phyloP scores from a whole-genome alignment of 768 basidiomycete species.

The Kwoniella pini region DNA sequence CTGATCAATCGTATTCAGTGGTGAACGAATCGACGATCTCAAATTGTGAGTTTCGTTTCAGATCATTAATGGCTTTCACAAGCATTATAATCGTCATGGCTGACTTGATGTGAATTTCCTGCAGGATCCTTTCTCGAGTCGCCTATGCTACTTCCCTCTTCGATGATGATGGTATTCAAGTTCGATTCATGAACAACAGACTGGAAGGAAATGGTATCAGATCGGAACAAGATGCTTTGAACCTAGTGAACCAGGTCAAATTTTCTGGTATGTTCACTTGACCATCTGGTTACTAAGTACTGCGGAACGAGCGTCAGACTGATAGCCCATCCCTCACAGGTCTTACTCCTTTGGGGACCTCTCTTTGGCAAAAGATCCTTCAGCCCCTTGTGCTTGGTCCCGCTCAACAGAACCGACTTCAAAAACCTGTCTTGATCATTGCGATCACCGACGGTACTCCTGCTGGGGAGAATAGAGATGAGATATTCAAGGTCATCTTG shows the following conservation, averaged over 20 bases:
- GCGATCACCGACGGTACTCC: slow-evolving; percentile 44
- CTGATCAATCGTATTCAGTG: slow-evolving; percentile 21
- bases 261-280: slow-evolving; percentile 56
- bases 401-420: slow-evolving; percentile 44
- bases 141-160: slow-evolving; percentile 55
- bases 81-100: too few relatives aligned
- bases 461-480: slow-evolving; percentile 47
- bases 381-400: slow-evolving; percentile 56
- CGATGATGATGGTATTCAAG: slow-evolving; percentile 57
- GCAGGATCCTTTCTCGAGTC: slow-evolving; percentile 51
- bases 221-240: slow-evolving; percentile 50
- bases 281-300: too few relatives aligned
- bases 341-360: slow-evolving; percentile 56
- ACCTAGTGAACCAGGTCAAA: slow-evolving; percentile 55
- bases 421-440: slow-evolving; percentile 57
- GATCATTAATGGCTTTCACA: too few relatives aligned
- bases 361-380: slow-evolving; percentile 55
- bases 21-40: slow-evolving; percentile 57
- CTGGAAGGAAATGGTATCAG: slow-evolving; percentile 56
- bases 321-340: too few relatives aligned
- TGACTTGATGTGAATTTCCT: too few relatives aligned
- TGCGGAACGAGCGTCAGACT: too few relatives aligned
- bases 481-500: slow-evolving; percentile 52
- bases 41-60: slow-evolving; percentile 47
- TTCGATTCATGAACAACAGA: slow-evolving; percentile 57